Evolutionary conservation across 192 early-diverging fungal genomes (phyloP).

Genomic region (Haplosporangium gracile): DNA sequence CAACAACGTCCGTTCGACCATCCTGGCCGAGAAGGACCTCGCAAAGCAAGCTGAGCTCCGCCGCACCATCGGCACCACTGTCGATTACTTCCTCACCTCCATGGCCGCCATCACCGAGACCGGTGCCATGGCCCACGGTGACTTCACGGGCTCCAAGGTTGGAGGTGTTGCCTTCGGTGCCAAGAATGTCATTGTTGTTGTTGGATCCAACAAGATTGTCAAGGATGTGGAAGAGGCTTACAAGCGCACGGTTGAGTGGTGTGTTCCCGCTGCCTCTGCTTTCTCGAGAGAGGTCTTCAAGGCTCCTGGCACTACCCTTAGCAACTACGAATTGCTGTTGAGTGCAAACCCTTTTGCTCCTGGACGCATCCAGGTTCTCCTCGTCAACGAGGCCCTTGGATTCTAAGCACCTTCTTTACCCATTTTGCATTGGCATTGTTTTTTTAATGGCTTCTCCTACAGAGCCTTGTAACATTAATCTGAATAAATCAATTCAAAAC

Average conservation of each 20-base stretch:
- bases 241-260: slow-evolving; percentile 45
- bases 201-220: slow-evolving; percentile 61
- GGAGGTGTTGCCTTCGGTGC: slow-evolving; percentile 48
- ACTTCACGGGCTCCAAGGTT: slow-evolving; percentile 46
- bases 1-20: slow-evolving; percentile 43
- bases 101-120: slow-evolving; percentile 48
- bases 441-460: background rate
- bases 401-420: slow-evolving; percentile 20
- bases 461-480: slow-evolving; percentile 2
- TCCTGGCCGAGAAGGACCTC: slow-evolving; percentile 53
- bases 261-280: slow-evolving; percentile 33
- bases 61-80: slow-evolving; percentile 50
- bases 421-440: background rate
- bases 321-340: slow-evolving; percentile 41
- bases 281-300: slow-evolving; percentile 45
- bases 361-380: slow-evolving; percentile 45
- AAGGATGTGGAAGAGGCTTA: slow-evolving; percentile 53
- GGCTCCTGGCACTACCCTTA: slow-evolving; percentile 27
- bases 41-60: slow-evolving; percentile 53
- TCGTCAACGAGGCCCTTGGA: slow-evolving; percentile 50
- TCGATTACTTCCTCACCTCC: slow-evolving; percentile 57
- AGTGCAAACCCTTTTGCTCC: slow-evolving; percentile 41
- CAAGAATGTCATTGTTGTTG: slow-evolving; percentile 55
- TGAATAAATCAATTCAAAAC: background rate
- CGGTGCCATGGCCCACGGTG: slow-evolving; percentile 46